Conservation (phyloP, 2,329 filamentous ascomycete species). For the Ambrosiella cleistominuta region DNA sequence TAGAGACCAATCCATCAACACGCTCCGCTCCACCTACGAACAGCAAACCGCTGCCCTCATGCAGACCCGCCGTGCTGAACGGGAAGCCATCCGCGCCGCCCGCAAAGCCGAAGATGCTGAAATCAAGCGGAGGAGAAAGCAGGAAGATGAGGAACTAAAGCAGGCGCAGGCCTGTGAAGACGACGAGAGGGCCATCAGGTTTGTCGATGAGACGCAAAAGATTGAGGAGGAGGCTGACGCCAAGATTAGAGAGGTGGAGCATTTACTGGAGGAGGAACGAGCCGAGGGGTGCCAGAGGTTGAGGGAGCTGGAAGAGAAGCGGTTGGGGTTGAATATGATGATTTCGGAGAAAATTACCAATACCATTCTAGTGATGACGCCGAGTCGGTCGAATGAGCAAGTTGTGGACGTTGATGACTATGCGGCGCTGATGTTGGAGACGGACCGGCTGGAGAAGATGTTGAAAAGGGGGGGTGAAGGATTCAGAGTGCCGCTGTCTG, state of each 20-base stretch:
- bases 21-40: background rate
- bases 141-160: constrained; percentile 21
- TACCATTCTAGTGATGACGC: background rate
- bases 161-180: constrained; percentile 14
- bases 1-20: constrained; percentile 11
- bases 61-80: background rate
- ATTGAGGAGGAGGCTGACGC: background rate
- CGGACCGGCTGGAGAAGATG: background rate
- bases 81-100: background rate
- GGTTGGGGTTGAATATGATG: background rate
- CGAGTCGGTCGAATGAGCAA: background rate
- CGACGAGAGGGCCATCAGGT: constrained; percentile 19
- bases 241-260: background rate
- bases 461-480: background rate
- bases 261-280: background rate
- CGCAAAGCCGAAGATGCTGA: background rate
- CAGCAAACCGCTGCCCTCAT: background rate
- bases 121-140: background rate
- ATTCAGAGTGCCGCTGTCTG: background rate
- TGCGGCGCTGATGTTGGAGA: constrained; percentile 4
- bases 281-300: background rate
- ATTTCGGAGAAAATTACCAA: background rate
- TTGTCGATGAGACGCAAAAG: constrained; percentile 21
- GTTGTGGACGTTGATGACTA: background rate
- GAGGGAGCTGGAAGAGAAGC: background rate